These are phyloP conservation scores for Bondarzewia mesenterica DNA, from an alignment of 1,284 basidiomycete genomes.

Conservation along the genomic window DNA sequence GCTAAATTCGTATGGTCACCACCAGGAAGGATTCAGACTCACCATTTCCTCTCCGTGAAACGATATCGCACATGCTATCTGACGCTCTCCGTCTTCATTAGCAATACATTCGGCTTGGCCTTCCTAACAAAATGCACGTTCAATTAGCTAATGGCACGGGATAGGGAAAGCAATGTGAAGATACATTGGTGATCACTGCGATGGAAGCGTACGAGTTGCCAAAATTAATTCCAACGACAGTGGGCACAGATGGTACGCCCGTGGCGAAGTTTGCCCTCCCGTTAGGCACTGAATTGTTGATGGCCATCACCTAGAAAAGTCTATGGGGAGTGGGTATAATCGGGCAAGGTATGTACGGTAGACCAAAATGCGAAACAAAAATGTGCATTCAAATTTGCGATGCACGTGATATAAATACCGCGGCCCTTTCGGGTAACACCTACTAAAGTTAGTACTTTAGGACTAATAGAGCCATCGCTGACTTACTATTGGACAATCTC, in stretches of 20 bases:
- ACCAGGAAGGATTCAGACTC: constrained; percentile 20
- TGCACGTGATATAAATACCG: background rate
- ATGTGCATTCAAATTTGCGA: background rate
- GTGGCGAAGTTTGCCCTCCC: constrained; percentile 28
- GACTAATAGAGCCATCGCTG: too few species aligned
- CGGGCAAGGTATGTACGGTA: too few species aligned
- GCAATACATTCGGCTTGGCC: constrained; percentile 90
- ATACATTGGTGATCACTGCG: constrained; percentile 90
- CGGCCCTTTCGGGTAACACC: too few species aligned
- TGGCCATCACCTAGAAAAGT: constrained; percentile 15
- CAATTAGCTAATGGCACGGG: constrained; percentile 3
- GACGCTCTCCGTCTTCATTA: constrained; percentile 97
- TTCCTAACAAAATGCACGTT: constrained; percentile 43
- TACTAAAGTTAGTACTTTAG: too few species aligned
- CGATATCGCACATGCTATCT: constrained; percentile 92
- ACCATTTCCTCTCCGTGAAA: constrained; percentile 90
- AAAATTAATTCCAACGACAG: constrained; percentile 92
- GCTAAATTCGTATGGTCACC: too few species aligned
- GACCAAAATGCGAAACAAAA: background rate
- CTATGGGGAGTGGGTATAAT: background rate
- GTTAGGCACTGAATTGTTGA: constrained; percentile 22
- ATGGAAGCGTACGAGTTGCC: constrained; percentile 95
- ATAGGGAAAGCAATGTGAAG: constrained; percentile 14
- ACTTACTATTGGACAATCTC: background rate
- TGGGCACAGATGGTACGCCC: constrained; percentile 31